Evolutionary conservation across 768 basidiomycete genomes (phyloP), one percentile per base, ranked within the genome.

Genomic region (Naematelia aurantialba): DNA sequence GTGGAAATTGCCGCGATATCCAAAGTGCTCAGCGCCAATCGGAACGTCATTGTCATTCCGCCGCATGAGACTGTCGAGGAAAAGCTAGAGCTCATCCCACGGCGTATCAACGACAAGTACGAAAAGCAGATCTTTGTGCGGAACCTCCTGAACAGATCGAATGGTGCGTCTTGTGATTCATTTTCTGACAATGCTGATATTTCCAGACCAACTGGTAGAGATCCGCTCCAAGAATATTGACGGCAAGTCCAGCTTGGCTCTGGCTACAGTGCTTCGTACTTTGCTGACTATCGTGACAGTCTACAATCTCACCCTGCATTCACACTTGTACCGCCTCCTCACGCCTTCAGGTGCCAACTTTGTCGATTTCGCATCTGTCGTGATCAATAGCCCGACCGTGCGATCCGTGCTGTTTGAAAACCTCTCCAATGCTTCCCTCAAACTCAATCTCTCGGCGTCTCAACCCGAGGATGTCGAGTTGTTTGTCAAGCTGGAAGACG

Each of bases 261-360:
- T n/a, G n/a, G n/a, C n/a, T n/a, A n/a, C n/a, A n/a, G n/a, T n/a
- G n/a, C n/a, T 39, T 39, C 17, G 34, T 39, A 39, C 8, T 39
- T 39, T 39, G 34, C 17, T 39, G 34, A 39, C 17, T 39, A 17
- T 17, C 8, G 8, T 39, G 34, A 8, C 34, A 39, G 66, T 72
- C 27, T 63, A 74, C 45, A 73, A 74, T 52, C 65, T 76, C 50
- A 69, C 73, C 2, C 64, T 75, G 10, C 75, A 76, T 58, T 75
- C 73, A 0, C 75, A 75, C 55, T 63, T 75, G 19, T 76, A 76
- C 54, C 62, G 68, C 2, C 72, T 76, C 51, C 67, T 73, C 22
- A 76, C 75, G 25, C 73, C 75, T 2, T 69, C 72, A 26, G 75
- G 75, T 2, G 58, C 63, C 49, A 76, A 76, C 61, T 73, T 75